A percentile compares a stretch with the other conserved stretches of the same genome.
phyloP scores from a whole-genome alignment of 257 asterid genomes.

The Solanum neorickii region DNA sequence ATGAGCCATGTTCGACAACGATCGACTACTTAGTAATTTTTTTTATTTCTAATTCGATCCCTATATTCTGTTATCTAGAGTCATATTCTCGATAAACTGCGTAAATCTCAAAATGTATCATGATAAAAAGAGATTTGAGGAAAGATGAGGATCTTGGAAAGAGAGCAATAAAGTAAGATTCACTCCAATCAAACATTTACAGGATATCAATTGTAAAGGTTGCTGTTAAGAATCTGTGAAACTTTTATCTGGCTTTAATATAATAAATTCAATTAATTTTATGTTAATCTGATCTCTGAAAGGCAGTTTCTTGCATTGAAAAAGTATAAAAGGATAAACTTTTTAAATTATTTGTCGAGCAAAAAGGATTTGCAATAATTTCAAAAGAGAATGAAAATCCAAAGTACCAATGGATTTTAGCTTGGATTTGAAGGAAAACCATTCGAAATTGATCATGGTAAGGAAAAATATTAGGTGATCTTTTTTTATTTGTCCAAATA shows the following conservation, averaged over 20 bases:
- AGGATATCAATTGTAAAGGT: neutral
- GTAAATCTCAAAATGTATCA: neutral
- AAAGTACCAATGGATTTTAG: neutral
- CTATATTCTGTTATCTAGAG: neutral
- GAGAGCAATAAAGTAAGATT: neutral
- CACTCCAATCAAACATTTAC: neutral
- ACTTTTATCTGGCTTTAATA: neutral
- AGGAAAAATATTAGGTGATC: neutral
- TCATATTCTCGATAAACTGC: neutral
- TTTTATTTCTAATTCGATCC: too few relatives aligned
- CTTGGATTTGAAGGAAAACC: neutral
- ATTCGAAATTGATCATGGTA: neutral
- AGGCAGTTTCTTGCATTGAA: neutral
- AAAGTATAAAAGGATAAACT: neutral
- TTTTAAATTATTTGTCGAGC: neutral
- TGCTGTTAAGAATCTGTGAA: neutral
- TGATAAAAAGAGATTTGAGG: neutral
- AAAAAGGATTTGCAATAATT: neutral
- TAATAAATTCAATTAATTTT: neutral
- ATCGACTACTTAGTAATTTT: neutral
- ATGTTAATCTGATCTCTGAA: neutral
- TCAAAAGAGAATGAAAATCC: neutral
- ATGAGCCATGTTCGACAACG: too few relatives aligned
- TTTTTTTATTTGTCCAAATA: neutral
- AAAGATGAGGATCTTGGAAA: neutral